Base-by-base conservation (phyloP, 805 yeast genomes). In the Wickerhamomyces sydowiorum region DNA sequence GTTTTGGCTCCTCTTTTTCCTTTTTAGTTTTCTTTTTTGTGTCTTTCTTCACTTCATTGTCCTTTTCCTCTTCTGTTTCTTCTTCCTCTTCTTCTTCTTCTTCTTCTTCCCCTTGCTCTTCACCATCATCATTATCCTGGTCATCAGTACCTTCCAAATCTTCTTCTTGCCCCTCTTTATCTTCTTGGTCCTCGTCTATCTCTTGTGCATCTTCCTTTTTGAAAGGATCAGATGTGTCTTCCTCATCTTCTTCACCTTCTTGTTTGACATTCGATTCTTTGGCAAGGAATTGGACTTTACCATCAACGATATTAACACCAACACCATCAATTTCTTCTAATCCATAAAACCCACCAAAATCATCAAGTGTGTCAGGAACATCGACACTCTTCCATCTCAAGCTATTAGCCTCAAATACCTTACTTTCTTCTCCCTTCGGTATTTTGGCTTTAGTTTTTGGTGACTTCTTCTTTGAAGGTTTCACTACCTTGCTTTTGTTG, bases 271-370 rank as follows among this genome's bases (percentile, higher is more conserved):
- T 47, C 15, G 62, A 54, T 31, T 68, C 71, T 27, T 57, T 67
- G 9, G 70, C 71, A n/a, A 71, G 56, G 53, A 82, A 84, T 41
- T 75, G 75, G 0, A 83, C 80, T 39, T 69, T 65, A 13, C 96
- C 96, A 47, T 86, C 69, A 2, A 78, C 76, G 41, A 80, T 71
- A 45, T 85, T 78, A 7, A 91, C 90, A 54, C 75, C 90, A 27
- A 91, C 97, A 35, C 96, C 97, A 43, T 88, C 96, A 39, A 93
- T 73, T 59, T 91, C 98, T 60, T 91, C 99, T 28, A 93, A 66
- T 0, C 97, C 99, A 59, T 81, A 88, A 53, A 90, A 83, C 0
- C 96, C 96, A 50, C 86, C 90, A 56, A 84, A 86, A 61, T 88
- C 96, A 46, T 81, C 96, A 38, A 86, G 63, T 21, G 87, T 81